Evolutionary conservation across 1,284 basidiomycete species (phyloP).

Genomic region (Phenoliferia sp.): DNA sequence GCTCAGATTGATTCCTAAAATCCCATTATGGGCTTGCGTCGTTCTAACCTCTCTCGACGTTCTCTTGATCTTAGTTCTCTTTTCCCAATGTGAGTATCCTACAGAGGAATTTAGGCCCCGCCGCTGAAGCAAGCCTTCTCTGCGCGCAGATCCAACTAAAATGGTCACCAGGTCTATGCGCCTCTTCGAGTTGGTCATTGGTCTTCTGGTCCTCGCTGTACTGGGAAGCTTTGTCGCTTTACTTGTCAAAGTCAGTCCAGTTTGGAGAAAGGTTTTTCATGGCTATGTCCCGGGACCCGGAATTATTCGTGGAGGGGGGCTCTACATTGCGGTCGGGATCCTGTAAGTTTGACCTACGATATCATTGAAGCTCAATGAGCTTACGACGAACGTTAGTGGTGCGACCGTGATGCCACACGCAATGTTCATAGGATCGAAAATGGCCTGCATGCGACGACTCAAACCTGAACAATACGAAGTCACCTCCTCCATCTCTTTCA

Average conservation of each 20-base stretch:
- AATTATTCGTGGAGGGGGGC: slow-evolving; percentile 56
- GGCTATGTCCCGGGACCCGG: slow-evolving; percentile 72
- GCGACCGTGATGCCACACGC: slow-evolving; percentile 89
- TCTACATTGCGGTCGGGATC: slow-evolving; percentile 73
- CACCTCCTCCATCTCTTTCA: background rate
- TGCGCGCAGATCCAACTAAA: slow-evolving; percentile 24
- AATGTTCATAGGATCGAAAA: slow-evolving; percentile 72
- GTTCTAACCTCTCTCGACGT: slow-evolving; percentile 79
- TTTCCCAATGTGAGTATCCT: slow-evolving; percentile 38
- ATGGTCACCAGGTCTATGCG: slow-evolving; percentile 39
- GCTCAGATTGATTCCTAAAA: slow-evolving; percentile 62
- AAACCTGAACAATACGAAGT: slow-evolving; percentile 17
- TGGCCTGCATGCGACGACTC: slow-evolving; percentile 71
- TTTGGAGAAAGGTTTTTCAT: slow-evolving; percentile 75
- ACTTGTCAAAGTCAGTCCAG: slow-evolving; percentile 64
- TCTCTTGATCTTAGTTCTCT: slow-evolving; percentile 56
- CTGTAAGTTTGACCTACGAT: slow-evolving; percentile 52
- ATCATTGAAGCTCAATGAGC: background rate
- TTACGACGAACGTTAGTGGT: slow-evolving; percentile 53
- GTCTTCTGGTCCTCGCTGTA: slow-evolving; percentile 65
- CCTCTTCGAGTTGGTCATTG: slow-evolving; percentile 63
- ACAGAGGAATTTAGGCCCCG: too few relatives aligned
- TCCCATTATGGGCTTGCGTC: slow-evolving; percentile 75
- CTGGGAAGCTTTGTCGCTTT: slow-evolving; percentile 77
- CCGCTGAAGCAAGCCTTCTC: background rate